Conservation (phyloP, 345 rosid species). For the Excoecaria cochinchinensis region DNA sequence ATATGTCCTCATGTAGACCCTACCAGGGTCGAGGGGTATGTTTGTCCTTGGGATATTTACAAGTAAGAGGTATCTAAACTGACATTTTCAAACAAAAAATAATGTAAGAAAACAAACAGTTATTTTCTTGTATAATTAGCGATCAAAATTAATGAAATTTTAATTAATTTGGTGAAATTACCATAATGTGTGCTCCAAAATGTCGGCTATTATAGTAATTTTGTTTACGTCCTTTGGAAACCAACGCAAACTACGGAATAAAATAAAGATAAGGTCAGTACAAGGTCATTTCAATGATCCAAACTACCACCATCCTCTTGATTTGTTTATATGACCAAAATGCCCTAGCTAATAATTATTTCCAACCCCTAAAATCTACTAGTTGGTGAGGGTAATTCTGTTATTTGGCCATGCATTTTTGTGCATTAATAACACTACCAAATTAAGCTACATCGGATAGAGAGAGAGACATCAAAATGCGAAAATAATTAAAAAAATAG, state of each 20-base stretch:
- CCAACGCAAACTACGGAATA: slow-evolving; percentile 52
- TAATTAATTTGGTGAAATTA: background rate
- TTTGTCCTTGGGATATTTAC: background rate
- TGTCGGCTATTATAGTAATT: slow-evolving; percentile 33
- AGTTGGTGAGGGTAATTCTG: slow-evolving; percentile 33
- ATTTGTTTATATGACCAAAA: slow-evolving; percentile 19
- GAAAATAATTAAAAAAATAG: background rate
- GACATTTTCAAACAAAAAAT: slow-evolving; percentile 16
- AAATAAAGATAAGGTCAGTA: slow-evolving; percentile 56
- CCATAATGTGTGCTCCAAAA: slow-evolving; percentile 4
- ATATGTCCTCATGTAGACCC: slow-evolving; percentile 10
- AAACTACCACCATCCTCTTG: slow-evolving; percentile 48
- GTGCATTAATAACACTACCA: slow-evolving; percentile 19
- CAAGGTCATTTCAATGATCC: slow-evolving; percentile 60
- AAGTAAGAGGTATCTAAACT: background rate
- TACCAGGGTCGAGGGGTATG: slow-evolving; percentile 10
- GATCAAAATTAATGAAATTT: background rate
- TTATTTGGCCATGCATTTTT: background rate
- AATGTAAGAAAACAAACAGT: background rate
- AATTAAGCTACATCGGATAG: background rate
- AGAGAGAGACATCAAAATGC: background rate
- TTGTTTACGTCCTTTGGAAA: slow-evolving; percentile 31
- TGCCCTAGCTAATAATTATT: slow-evolving; percentile 30
- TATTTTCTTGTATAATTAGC: background rate
- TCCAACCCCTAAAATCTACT: background rate